A percentile compares a stretch with the other conserved stretches of the same genome.
Evolutionary conservation across 129 eudicot species (phyloP).

Genomic region (Apium graveolens): DNA sequence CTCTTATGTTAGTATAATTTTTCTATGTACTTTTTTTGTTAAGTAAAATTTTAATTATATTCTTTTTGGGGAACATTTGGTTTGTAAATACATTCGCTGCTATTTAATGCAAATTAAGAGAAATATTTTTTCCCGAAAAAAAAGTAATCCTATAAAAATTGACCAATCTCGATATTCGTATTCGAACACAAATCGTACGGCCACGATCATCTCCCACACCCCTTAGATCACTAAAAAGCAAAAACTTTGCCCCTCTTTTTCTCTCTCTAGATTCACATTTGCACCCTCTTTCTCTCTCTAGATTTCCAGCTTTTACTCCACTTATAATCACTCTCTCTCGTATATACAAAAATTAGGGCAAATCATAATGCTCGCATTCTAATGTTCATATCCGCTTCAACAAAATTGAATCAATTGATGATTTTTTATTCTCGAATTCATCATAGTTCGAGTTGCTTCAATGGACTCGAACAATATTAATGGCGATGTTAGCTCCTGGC

Average conservation of each 20-base stretch:
- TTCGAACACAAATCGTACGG: conserved; percentile 1
- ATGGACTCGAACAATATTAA: conserved; percentile 63
- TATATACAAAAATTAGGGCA: background rate
- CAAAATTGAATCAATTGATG: background rate
- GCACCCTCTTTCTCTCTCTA: background rate
- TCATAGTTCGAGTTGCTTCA: conserved; percentile 5
- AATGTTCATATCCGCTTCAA: background rate
- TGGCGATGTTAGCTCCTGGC: conserved; percentile 43
- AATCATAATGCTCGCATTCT: background rate
- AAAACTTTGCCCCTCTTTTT: background rate
- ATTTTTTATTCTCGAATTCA: background rate
- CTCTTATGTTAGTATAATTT: too few species aligned
- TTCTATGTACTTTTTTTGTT: too few species aligned
- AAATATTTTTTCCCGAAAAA: too few species aligned
- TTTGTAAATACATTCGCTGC: too few species aligned
- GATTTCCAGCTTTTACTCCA: background rate
- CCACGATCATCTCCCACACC: background rate
- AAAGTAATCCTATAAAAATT: too few species aligned
- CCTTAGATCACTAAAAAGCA: background rate
- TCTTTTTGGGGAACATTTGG: too few species aligned
- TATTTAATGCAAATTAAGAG: too few species aligned
- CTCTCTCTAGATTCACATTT: background rate
- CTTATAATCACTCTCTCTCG: background rate
- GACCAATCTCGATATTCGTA: background rate
- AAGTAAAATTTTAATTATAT: too few species aligned